Conservation (phyloP, 495 filamentous ascomycete genomes). For the Podospora comata region DNA sequence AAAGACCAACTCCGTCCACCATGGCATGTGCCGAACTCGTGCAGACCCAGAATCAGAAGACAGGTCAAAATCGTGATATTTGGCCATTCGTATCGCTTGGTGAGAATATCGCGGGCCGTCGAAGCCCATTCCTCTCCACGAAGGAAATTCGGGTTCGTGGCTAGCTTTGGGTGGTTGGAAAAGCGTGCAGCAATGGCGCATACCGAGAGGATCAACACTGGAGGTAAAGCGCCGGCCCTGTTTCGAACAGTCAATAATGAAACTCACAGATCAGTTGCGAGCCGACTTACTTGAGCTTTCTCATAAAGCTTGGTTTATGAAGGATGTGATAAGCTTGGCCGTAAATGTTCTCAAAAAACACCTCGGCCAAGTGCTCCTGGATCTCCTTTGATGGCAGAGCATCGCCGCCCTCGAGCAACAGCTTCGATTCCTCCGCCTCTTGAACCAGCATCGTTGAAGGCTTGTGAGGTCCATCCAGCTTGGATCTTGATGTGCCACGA, state of each 20-base stretch:
- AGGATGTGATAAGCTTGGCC: conserved; percentile 94
- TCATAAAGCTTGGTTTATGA: conserved; percentile 95
- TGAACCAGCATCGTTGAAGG: conserved; percentile 58
- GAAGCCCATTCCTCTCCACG: conserved; percentile 88
- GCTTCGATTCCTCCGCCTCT: conserved; percentile 67
- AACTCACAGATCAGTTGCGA: neutral
- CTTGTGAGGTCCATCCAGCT: conserved; percentile 46
- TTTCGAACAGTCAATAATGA: conserved; percentile 25
- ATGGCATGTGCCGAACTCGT: conserved; percentile 96
- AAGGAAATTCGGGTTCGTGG: conserved; percentile 78
- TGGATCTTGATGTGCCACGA: conserved; percentile 49
- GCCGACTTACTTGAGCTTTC: conserved; percentile 62
- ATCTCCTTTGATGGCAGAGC: conserved; percentile 82
- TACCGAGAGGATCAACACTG: conserved; percentile 84
- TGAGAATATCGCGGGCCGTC: conserved; percentile 76
- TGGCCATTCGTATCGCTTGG: conserved; percentile 85
- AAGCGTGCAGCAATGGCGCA: conserved; percentile 93
- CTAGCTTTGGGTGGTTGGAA: conserved; percentile 88
- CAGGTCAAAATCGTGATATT: conserved; percentile 94
- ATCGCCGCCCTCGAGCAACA: conserved; percentile 77
- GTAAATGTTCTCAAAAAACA: conserved; percentile 95
- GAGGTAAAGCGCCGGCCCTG: conserved; percentile 61
- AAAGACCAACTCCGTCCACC: conserved; percentile 94
- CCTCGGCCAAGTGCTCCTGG: conserved; percentile 89
- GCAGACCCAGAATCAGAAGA: conserved; percentile 80